phyloP scores from a whole-genome alignment of 257 asterid genomes.

The Agastache rugosa region DNA sequence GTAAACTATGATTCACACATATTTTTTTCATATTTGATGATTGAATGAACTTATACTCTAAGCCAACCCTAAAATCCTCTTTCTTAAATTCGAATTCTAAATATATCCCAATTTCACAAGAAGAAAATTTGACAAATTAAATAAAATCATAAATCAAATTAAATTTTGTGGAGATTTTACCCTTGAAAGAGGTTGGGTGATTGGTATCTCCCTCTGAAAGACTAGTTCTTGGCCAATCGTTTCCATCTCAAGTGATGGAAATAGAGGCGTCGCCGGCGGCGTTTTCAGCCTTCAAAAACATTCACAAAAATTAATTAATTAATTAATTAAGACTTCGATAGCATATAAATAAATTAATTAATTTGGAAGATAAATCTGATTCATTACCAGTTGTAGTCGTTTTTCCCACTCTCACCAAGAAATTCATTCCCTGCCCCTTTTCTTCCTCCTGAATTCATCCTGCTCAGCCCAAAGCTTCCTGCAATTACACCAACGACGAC shows the following conservation, averaged over 20 bases:
- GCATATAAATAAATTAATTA: not conserved
- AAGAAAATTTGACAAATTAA: not conserved
- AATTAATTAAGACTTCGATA: not conserved
- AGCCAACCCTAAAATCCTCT: not conserved
- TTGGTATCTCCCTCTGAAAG: conserved; percentile 63
- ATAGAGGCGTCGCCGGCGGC: conserved; percentile 87
- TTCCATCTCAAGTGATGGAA: conserved; percentile 90
- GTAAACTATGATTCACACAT: too few species aligned
- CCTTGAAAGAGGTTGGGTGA: conserved; percentile 70
- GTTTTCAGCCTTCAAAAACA: conserved; percentile 69
- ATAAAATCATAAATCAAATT: not conserved
- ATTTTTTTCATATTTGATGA: not conserved
- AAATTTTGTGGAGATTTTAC: conserved; percentile 36
- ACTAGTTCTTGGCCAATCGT: conserved; percentile 55
- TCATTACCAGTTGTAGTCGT: conserved; percentile 76
- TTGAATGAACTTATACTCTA: not conserved
- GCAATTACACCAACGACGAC: conserved; percentile 23
- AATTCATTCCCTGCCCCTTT: conserved; percentile 44
- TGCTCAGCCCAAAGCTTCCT: conserved; percentile 62
- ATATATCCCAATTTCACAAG: not conserved
- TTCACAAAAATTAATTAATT: not conserved
- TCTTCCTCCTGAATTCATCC: conserved; percentile 57
- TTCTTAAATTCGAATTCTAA: not conserved
- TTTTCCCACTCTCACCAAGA: conserved; percentile 58
- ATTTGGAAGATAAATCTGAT: not conserved